phyloP scores from a whole-genome alignment of 805 yeast species.

The Pichia rugopelliculosa region DNA sequence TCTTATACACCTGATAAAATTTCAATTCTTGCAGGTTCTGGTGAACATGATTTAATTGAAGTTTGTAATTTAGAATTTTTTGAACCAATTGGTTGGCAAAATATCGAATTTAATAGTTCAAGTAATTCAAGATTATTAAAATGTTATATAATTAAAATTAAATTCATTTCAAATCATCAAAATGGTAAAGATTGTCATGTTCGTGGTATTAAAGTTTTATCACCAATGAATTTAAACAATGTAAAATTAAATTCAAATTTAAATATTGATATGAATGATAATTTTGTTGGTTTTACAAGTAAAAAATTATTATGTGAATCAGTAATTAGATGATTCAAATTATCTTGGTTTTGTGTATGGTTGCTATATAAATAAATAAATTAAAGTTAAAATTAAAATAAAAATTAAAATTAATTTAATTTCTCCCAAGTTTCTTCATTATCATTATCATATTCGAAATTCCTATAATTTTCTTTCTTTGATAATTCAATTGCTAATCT shows the following conservation, averaged over 20 bases:
- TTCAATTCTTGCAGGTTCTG: slow-evolving; percentile 63
- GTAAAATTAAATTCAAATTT: slow-evolving; percentile 9
- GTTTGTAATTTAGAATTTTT: slow-evolving; percentile 52
- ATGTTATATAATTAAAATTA: slow-evolving; percentile 56
- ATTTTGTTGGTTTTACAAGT: slow-evolving; percentile 28
- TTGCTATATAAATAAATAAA: not conserved
- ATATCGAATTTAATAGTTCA: slow-evolving; percentile 49
- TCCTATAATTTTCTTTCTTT: slow-evolving; percentile 8
- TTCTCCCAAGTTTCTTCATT: slow-evolving; percentile 9
- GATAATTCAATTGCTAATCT: slow-evolving; percentile 12
- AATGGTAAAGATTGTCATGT: slow-evolving; percentile 95
- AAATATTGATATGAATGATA: slow-evolving; percentile 17
- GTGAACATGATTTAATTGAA: slow-evolving; percentile 67
- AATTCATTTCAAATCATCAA: slow-evolving; percentile 75
- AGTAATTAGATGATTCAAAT: slow-evolving; percentile 23
- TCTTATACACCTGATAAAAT: slow-evolving; percentile 83
- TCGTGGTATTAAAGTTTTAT: slow-evolving; percentile 60
- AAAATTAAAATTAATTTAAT: slow-evolving; percentile 1
- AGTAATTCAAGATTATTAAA: slow-evolving; percentile 52
- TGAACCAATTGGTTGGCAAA: slow-evolving; percentile 76
- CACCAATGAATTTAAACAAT: slow-evolving; percentile 27
- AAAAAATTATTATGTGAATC: slow-evolving; percentile 27
- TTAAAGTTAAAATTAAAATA: too few relatives aligned
- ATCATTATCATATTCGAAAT: not conserved
- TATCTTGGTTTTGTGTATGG: too few relatives aligned